Percentiles rank a stretch among this genome's conserved stretches.
phyloP scores from a whole-genome alignment of 225 moss, liverwort and hornwort genomes.

The Climacium dendroides region DNA sequence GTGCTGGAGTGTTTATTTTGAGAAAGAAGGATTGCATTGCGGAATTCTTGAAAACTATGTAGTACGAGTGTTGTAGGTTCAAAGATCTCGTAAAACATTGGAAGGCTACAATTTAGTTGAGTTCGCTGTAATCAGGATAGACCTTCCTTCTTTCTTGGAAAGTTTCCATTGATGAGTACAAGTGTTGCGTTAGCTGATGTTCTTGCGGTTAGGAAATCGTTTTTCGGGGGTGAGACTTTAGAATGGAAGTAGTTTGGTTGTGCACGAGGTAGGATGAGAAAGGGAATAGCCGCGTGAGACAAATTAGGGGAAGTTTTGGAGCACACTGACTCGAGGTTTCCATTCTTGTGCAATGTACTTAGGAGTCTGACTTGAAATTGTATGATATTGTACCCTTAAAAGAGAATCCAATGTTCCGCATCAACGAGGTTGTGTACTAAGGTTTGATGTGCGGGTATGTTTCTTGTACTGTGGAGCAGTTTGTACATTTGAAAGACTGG shows the following conservation, averaged over 20 bases:
- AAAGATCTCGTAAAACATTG: not conserved
- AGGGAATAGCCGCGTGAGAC: not conserved
- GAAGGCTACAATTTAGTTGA: not conserved
- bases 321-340: not conserved
- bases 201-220: not conserved
- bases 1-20: not conserved
- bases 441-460: not conserved
- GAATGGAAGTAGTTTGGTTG: not conserved
- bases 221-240: not conserved
- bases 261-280: not conserved
- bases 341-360: not conserved
- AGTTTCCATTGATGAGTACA: not conserved
- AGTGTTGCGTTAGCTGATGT: not conserved
- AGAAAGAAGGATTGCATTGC: not conserved
- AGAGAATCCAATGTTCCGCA: not conserved
- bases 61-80: not conserved
- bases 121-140: not conserved
- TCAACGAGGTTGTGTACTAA: not conserved
- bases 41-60: not conserved
- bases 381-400: not conserved
- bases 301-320: not conserved
- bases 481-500: conserved; percentile 35
- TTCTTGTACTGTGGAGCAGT: conserved; percentile 6
- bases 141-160: not conserved
- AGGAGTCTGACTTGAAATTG: not conserved